A percentile compares a stretch with the other conserved stretches of the same genome.
These are phyloP conservation scores for Phytomonas sp. DNA, from an alignment of 208 protist genomes.

Conservation along the genomic window DNA sequence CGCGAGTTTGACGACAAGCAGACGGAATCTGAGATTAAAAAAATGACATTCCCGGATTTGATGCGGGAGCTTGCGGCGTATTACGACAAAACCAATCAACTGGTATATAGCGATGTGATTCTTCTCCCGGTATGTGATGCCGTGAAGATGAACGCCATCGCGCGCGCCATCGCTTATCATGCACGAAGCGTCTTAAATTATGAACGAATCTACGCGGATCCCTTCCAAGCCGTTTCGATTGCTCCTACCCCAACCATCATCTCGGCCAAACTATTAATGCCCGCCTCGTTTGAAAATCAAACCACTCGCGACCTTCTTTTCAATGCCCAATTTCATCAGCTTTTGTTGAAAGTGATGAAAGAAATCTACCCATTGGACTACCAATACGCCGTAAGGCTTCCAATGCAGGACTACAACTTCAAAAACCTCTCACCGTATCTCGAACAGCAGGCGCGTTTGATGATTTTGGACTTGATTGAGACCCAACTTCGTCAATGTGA, in stretches of 20 bases:
- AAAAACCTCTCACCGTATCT: slow-evolving; percentile 16
- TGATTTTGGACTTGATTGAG: slow-evolving; percentile 21
- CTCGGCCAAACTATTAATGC: slow-evolving; percentile 63
- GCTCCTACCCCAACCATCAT: slow-evolving; percentile 32
- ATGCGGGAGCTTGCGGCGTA: slow-evolving; percentile 22
- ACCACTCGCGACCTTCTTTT: not conserved
- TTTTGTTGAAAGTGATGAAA: slow-evolving; percentile 14
- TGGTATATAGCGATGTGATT: slow-evolving; percentile 38
- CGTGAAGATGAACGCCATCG: slow-evolving; percentile 24
- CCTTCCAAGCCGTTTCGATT: slow-evolving; percentile 12
- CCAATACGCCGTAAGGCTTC: slow-evolving; percentile 20
- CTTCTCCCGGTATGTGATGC: slow-evolving; percentile 47
- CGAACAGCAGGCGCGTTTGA: slow-evolving; percentile 30
- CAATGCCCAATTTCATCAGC: slow-evolving; percentile 5
- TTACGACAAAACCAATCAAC: slow-evolving; percentile 48
- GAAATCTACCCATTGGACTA: slow-evolving; percentile 13
- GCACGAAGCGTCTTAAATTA: slow-evolving; percentile 30
- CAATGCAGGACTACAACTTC: slow-evolving; percentile 14
- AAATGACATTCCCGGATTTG: slow-evolving; percentile 17
- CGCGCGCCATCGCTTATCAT: slow-evolving; percentile 17
- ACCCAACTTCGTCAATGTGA: slow-evolving; percentile 20
- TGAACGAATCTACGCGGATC: slow-evolving; percentile 45
- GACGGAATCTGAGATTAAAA: slow-evolving; percentile 14
- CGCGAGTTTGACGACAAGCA: slow-evolving; percentile 23
- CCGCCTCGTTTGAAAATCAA: slow-evolving; percentile 27